These are phyloP conservation scores for Trichoderma sp. DNA, from an alignment of 2,329 filamentous ascomycete species.

Conservation along the genomic window DNA sequence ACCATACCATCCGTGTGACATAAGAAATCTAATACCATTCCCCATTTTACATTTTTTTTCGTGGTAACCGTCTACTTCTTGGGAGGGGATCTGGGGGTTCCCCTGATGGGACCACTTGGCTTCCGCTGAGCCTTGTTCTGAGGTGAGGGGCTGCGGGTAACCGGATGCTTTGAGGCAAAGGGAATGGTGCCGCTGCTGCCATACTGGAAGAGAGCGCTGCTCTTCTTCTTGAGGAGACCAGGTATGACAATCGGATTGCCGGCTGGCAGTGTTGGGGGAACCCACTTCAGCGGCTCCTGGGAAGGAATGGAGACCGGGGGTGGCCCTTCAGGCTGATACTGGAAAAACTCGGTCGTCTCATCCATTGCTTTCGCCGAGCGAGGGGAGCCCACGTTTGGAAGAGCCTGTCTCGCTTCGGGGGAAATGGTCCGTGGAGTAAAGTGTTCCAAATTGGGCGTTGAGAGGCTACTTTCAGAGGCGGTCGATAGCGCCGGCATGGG, in stretches of 20 bases:
- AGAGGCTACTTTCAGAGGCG: slow-evolving; percentile 26
- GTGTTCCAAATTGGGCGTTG: slow-evolving; percentile 27
- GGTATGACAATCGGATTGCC: slow-evolving; percentile 33
- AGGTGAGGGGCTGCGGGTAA: not conserved
- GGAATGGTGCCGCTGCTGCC: slow-evolving; percentile 47
- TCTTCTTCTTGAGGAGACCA: slow-evolving; percentile 34
- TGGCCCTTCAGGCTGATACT: slow-evolving; percentile 55
- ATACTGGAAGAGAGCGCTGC: slow-evolving; percentile 35
- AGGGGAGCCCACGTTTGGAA: slow-evolving; percentile 32
- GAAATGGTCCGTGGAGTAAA: slow-evolving; percentile 24
- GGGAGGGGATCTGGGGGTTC: not conserved
- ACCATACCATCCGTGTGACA: not conserved
- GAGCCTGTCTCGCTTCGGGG: slow-evolving; percentile 25
- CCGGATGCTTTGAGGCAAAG: slow-evolving; percentile 35
- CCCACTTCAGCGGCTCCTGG: slow-evolving; percentile 47
- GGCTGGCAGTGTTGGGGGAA: slow-evolving; percentile 44
- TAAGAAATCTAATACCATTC: not conserved
- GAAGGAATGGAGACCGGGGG: slow-evolving; percentile 37
- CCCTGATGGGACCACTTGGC: not conserved
- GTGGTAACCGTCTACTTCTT: not conserved
- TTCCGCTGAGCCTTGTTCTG: slow-evolving; percentile 7
- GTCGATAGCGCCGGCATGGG: slow-evolving; percentile 24
- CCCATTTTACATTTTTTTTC: not conserved
- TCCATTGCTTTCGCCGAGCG: slow-evolving; percentile 27
- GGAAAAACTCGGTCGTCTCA: slow-evolving; percentile 42